A percentile compares a stretch with the other conserved stretches of the same genome.
These are phyloP conservation scores for Coniella vitis DNA, from an alignment of 2,329 filamentous ascomycete species.

Conservation along the genomic window DNA sequence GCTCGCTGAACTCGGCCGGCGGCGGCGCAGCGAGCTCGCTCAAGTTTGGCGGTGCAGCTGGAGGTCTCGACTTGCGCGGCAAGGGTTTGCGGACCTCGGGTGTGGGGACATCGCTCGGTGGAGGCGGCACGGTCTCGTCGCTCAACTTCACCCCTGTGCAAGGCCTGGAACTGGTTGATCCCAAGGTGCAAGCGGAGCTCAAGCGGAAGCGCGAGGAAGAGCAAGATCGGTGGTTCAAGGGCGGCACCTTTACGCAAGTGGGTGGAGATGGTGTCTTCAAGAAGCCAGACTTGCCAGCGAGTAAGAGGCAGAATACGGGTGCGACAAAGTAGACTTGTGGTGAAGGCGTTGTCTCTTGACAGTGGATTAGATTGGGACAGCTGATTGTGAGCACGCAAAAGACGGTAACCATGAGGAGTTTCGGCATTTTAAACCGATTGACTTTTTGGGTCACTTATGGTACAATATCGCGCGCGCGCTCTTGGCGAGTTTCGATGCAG, in stretches of 20 bases:
- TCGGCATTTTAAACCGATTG: no score
- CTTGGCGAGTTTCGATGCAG: no score
- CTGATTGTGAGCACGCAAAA: constrained; percentile 18
- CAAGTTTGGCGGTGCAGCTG: constrained; percentile 58
- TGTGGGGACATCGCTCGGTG: constrained; percentile 64
- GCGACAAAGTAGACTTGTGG: constrained; percentile 39
- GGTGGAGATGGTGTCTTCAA: constrained; percentile 64
- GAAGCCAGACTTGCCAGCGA: constrained; percentile 66
- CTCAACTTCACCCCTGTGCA: constrained; percentile 93
- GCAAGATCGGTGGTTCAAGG: constrained; percentile 94
- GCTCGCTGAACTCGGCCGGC: constrained; percentile 53
- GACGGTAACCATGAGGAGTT: no score
- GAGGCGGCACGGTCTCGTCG: constrained; percentile 72
- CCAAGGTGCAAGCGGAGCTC: constrained; percentile 81
- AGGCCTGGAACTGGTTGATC: constrained; percentile 90
- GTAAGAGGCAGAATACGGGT: constrained; percentile 66
- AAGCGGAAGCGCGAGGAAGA: constrained; percentile 88
- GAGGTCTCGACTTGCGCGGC: constrained; percentile 63
- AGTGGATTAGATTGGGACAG: no score
- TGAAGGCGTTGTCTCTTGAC: constrained; percentile 19
- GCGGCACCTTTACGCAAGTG: constrained; percentile 92
- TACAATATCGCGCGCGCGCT: no score
- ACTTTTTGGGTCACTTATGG: no score
- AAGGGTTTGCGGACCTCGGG: constrained; percentile 76
- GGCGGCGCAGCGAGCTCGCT: constrained; percentile 74